phyloP scores from a whole-genome alignment of 2,329 filamentous ascomycete species.

The Alternaria gansuensis region DNA sequence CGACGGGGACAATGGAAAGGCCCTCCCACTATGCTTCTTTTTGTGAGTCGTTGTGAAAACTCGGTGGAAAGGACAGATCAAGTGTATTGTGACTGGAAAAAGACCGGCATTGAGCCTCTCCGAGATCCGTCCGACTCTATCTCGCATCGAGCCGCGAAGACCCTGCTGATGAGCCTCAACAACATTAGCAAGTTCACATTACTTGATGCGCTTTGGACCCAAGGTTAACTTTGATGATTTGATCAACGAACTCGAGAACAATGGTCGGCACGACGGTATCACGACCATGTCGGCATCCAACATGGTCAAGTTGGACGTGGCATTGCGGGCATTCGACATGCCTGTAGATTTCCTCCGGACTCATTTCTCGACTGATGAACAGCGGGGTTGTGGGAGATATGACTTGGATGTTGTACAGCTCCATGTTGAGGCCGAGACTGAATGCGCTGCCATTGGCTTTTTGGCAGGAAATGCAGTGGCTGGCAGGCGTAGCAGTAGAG shows the following conservation, averaged over 20 bases:
- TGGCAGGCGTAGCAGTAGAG: constrained; percentile 47
- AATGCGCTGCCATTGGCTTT: constrained; percentile 39
- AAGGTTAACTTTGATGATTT: too few relatives aligned
- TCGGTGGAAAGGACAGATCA: background rate
- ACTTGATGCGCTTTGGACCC: too few relatives aligned
- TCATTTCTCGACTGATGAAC: constrained; percentile 1
- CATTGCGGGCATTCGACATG: constrained; percentile 36
- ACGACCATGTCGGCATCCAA: too few relatives aligned
- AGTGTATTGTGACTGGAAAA: background rate
- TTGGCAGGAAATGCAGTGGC: constrained; percentile 46
- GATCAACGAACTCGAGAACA: too few relatives aligned
- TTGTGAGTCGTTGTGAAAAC: background rate
- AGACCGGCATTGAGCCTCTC: constrained; percentile 3
- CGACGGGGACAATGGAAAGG: background rate
- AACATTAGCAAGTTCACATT: too few relatives aligned
- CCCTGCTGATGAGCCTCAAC: constrained; percentile 13
- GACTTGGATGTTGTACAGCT: constrained; percentile 33
- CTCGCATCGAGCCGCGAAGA: constrained; percentile 10
- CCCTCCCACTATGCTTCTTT: background rate
- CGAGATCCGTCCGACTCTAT: constrained; percentile 10
- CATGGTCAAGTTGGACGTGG: constrained; percentile 20
- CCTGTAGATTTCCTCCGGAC: constrained; percentile 1
- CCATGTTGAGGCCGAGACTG: constrained; percentile 35
- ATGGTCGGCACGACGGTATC: too few relatives aligned
- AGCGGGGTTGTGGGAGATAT: constrained; percentile 28